These are phyloP conservation scores for Thelonectria discophora DNA, from an alignment of 2,329 filamentous ascomycete genomes.

Conservation along the genomic window DNA sequence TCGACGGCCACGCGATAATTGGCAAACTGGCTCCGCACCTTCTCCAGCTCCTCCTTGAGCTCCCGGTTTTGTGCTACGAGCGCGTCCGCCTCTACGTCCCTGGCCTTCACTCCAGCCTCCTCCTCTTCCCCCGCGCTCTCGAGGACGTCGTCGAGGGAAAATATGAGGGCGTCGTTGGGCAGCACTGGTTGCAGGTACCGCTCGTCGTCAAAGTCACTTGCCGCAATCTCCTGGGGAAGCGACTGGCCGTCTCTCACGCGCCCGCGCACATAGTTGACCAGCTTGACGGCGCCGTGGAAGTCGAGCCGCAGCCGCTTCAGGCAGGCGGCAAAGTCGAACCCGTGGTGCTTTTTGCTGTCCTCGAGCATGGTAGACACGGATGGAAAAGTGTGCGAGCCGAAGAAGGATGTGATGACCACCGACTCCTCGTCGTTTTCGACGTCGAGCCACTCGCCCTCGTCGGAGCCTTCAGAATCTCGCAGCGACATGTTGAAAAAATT, in stretches of 20 bases:
- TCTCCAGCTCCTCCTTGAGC: constrained; percentile 69
- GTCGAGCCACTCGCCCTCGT: constrained; percentile 62
- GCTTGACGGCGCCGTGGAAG: constrained; percentile 76
- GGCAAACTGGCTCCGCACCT: constrained; percentile 67
- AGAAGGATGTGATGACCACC: constrained; percentile 71
- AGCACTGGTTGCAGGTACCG: constrained; percentile 83
- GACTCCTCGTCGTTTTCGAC: constrained; percentile 70
- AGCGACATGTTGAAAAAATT: constrained; percentile 39
- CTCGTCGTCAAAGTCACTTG: constrained; percentile 76
- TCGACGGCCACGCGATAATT: constrained; percentile 73
- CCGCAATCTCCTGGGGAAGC: constrained; percentile 67
- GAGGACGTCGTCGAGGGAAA: constrained; percentile 82
- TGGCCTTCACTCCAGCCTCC: constrained; percentile 53
- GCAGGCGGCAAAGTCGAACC: constrained; percentile 72
- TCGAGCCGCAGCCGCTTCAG: constrained; percentile 69
- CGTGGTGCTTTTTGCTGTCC: constrained; percentile 71
- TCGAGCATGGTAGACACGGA: constrained; percentile 72
- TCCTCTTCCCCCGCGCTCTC: constrained; percentile 29
- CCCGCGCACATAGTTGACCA: constrained; percentile 74
- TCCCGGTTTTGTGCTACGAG: constrained; percentile 60
- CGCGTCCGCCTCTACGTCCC: constrained; percentile 42
- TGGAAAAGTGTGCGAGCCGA: constrained; percentile 72
- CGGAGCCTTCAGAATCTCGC: constrained; percentile 43
- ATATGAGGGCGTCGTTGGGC: constrained; percentile 88
- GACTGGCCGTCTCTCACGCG: constrained; percentile 54